Conservation (phyloP, 2,329 filamentous ascomycete species). For the Magnaporthiopsis rhizophila region DNA sequence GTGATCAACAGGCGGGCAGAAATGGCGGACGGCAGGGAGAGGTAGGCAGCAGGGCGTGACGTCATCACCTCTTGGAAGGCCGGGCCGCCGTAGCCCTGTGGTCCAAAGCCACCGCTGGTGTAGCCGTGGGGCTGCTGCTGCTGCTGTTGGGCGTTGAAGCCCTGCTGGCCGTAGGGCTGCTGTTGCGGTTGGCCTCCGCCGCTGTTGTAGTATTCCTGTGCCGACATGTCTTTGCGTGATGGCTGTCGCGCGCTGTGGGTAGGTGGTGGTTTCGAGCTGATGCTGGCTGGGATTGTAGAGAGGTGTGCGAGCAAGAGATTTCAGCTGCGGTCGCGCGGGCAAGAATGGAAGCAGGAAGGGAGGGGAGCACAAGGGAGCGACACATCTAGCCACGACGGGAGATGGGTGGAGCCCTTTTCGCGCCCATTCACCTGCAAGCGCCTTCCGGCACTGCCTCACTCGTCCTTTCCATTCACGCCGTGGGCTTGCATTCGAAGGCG, state of each 20-base stretch:
- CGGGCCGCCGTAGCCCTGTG: background rate
- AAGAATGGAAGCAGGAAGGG: background rate
- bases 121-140: slow-evolving; percentile 1
- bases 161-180: slow-evolving; percentile 3
- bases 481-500: too few species aligned
- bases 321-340: background rate
- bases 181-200: background rate
- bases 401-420: too few species aligned
- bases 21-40: background rate
- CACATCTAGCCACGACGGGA: background rate
- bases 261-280: background rate
- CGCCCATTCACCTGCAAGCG: too few species aligned
- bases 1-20: background rate
- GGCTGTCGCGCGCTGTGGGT: background rate
- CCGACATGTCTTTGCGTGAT: background rate
- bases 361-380: too few species aligned
- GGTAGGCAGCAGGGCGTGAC: background rate
- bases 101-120: background rate
- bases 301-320: background rate
- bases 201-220: slow-evolving; percentile 5
- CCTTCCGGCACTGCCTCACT: too few species aligned
- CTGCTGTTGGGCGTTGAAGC: background rate
- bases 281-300: background rate
- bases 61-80: background rate
- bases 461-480: too few species aligned